phyloP scores from a whole-genome alignment of 176 grass and related monocot genomes.

The Phoenix dactylifera region DNA sequence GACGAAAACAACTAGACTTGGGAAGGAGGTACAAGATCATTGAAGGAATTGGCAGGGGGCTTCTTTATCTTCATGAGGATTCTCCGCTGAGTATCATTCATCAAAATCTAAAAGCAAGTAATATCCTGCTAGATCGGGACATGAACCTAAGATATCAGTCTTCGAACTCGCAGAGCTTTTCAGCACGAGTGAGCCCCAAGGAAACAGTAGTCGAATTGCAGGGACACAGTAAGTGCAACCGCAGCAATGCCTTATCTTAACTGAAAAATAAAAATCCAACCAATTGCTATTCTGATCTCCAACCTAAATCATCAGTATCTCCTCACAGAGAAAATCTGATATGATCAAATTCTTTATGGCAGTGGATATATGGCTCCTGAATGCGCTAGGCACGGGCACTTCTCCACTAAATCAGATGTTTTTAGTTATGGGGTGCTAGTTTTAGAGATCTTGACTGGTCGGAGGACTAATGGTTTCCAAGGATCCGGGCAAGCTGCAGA shows the following conservation, averaged over 20 bases:
- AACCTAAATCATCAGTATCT: background rate
- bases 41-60: background rate
- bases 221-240: background rate
- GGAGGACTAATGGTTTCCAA: background rate
- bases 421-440: background rate
- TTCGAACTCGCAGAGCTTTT: conserved; percentile 9
- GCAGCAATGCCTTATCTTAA: background rate
- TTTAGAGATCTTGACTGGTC: background rate
- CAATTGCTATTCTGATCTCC: no score
- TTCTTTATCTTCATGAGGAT: conserved; percentile 15
- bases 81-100: conserved; percentile 10
- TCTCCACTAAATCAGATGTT: background rate
- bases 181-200: background rate
- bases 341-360: background rate
- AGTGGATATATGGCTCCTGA: conserved; percentile 1
- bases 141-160: conserved; percentile 13
- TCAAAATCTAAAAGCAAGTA: conserved; percentile 10
- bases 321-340: background rate
- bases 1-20: conserved; percentile 22
- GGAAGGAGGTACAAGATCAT: background rate
- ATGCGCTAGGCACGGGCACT: background rate
- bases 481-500: background rate
- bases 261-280: background rate
- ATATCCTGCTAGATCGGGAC: conserved; percentile 2
- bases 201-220: conserved; percentile 1